These are phyloP conservation scores for Blastobotrys peoriensis DNA, from an alignment of 805 yeast genomes.

Conservation along the genomic window DNA sequence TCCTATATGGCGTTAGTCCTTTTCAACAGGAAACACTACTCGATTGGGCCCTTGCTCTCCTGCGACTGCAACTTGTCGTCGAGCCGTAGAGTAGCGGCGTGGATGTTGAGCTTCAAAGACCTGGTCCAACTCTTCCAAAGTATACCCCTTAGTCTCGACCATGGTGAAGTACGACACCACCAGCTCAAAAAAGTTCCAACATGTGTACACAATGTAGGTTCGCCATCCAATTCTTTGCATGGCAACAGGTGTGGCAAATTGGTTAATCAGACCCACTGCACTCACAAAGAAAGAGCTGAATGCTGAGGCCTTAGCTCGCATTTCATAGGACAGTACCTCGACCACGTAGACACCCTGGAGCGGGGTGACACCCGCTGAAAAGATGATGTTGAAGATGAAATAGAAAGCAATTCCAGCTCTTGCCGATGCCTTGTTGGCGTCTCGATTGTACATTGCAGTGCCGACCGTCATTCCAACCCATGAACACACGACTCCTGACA, in stretches of 20 bases:
- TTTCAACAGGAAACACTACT: too few species aligned
- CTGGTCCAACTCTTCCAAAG: slow-evolving; percentile 66
- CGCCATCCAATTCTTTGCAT: slow-evolving; percentile 38
- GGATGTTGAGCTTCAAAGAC: too few species aligned
- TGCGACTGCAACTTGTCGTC: too few species aligned
- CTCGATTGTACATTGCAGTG: slow-evolving; percentile 21
- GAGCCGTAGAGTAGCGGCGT: too few species aligned
- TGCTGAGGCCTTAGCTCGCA: slow-evolving; percentile 25
- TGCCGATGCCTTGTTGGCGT: slow-evolving; percentile 19
- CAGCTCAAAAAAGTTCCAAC: slow-evolving; percentile 48
- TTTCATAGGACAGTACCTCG: slow-evolving; percentile 24
- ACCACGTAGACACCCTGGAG: slow-evolving; percentile 31
- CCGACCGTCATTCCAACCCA: slow-evolving; percentile 24
- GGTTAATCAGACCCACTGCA: slow-evolving; percentile 27
- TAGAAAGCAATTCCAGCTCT: slow-evolving; percentile 14
- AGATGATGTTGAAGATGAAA: slow-evolving; percentile 9
- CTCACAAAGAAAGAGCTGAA: slow-evolving; percentile 23
- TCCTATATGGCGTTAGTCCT: too few species aligned
- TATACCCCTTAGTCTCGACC: slow-evolving; percentile 69
- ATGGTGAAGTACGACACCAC: slow-evolving; percentile 58
- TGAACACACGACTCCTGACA: slow-evolving; percentile 17
- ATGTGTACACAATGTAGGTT: slow-evolving; percentile 43
- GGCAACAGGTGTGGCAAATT: slow-evolving; percentile 33
- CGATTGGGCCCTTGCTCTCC: too few species aligned
- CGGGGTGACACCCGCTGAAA: slow-evolving; percentile 29